Base-by-base conservation (phyloP, 1,139 yeast genomes). In the Yamadazyma atlantica region DNA sequence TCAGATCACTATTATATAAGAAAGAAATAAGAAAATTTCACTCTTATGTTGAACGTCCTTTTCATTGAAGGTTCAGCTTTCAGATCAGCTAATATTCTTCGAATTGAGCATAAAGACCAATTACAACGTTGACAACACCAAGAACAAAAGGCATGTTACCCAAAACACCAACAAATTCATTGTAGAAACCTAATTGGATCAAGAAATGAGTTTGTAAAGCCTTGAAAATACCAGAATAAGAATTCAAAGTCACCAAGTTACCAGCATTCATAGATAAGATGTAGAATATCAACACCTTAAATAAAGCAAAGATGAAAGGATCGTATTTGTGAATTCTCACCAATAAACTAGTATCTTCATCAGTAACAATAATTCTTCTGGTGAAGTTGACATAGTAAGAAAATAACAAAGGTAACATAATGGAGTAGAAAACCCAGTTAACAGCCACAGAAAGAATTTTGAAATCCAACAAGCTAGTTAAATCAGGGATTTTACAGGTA, bases 381-480 rank as follows among this genome's bases (percentile, higher is more conserved):
- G 80, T 64, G 57, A 78, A 78, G 57, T 78, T 78, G 50, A 78
- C 53, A 58, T 72, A 78, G 59, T 73, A 77, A 22, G 81, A 70
- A 21, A 62, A 48, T 27, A 67, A 37, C 48, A 69, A 55, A 19
- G 87, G 87, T 28, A 71, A 34, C 10, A 57, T 43, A 35, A 73
- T 54, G 2, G 78, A 62, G 36, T 62, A 50, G 13, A 66, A 34
- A n/a, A 49, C 40, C 82, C 82, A 78, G 40, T 66, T 51, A 21
- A 51, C 29, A 6, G 68, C 50, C 22, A 69, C 61, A n/a, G 69
- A 54, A 32, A 64, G 35, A 33, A 62, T 59, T 34, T 58, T 54
- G 34, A 45, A 50, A 27, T 59, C 55, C 21, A 58, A 45, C 46
- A 75, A 62, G 3, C 58, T 57, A 10, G 65, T 44, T 19, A 69